Evolutionary conservation across 768 basidiomycete species (phyloP).

Genomic region (Trametes cubensis): DNA sequence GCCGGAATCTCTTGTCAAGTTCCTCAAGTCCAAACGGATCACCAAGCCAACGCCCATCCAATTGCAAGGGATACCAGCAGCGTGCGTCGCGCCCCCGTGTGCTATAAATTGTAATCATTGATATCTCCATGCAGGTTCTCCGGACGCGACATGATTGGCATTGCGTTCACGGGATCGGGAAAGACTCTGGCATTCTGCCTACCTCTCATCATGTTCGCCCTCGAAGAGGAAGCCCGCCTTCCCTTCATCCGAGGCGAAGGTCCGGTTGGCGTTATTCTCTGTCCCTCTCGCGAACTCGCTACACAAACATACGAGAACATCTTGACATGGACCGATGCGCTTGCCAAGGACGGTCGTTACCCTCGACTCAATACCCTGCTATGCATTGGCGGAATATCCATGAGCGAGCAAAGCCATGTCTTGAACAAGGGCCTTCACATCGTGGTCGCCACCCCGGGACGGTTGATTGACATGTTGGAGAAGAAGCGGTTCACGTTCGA

Average conservation of each 20-base stretch:
- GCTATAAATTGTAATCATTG: not conserved
- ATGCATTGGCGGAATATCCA: slow-evolving; percentile 97
- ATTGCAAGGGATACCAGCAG: slow-evolving; percentile 93
- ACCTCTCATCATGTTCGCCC: slow-evolving; percentile 94
- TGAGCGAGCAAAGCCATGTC: slow-evolving; percentile 95
- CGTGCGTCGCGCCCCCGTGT: slow-evolving; percentile 51
- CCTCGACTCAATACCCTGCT: slow-evolving; percentile 86
- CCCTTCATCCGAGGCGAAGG: slow-evolving; percentile 94
- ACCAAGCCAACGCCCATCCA: slow-evolving; percentile 92
- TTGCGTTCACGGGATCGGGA: slow-evolving; percentile 98
- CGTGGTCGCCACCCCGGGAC: slow-evolving; percentile 95
- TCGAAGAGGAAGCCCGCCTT: slow-evolving; percentile 90
- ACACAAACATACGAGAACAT: slow-evolving; percentile 97
- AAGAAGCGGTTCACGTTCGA: slow-evolving; percentile 92
- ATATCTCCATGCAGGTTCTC: slow-evolving; percentile 66
- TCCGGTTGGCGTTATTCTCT: slow-evolving; percentile 93
- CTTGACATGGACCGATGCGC: slow-evolving; percentile 78
- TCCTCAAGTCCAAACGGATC: slow-evolving; percentile 85
- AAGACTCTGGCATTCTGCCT: slow-evolving; percentile 98
- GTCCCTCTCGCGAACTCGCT: slow-evolving; percentile 96
- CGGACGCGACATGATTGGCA: slow-evolving; percentile 97
- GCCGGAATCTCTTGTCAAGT: slow-evolving; percentile 81
- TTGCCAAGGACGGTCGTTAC: slow-evolving; percentile 80
- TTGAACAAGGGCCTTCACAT: slow-evolving; percentile 91
- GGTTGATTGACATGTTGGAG: slow-evolving; percentile 97